These are phyloP conservation scores for Fusarium siculi DNA, from an alignment of 2,329 filamentous ascomycete genomes.

Conservation along the genomic window DNA sequence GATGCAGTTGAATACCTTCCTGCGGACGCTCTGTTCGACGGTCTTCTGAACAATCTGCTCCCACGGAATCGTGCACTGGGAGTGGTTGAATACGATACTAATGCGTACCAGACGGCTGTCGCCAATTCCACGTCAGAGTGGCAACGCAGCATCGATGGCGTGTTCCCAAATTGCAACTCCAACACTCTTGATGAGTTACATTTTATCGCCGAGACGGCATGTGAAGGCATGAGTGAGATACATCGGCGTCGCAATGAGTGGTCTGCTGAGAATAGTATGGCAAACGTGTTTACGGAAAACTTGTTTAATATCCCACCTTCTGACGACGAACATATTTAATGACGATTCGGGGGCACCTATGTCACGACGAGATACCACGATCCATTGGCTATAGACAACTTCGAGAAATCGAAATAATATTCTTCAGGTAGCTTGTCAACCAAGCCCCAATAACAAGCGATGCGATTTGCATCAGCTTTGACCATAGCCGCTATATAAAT, in stretches of 20 bases:
- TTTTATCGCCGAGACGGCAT: slow-evolving; percentile 57
- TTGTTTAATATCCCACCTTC: slow-evolving; percentile 31
- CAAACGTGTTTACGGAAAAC: slow-evolving; percentile 48
- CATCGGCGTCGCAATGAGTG: slow-evolving; percentile 50
- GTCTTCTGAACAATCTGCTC: slow-evolving; percentile 38
- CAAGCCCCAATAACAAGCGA: slow-evolving; percentile 36
- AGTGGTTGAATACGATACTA: slow-evolving; percentile 51
- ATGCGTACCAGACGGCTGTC: slow-evolving; percentile 52
- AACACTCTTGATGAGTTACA: slow-evolving; percentile 57
- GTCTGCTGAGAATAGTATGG: slow-evolving; percentile 44
- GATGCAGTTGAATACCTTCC: slow-evolving; percentile 51
- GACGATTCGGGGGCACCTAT: neutral
- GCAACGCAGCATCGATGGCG: slow-evolving; percentile 56
- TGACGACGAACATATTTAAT: slow-evolving; percentile 26
- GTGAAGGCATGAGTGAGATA: slow-evolving; percentile 56
- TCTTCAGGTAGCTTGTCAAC: slow-evolving; percentile 35
- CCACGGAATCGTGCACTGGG: slow-evolving; percentile 40
- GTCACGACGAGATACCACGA: slow-evolving; percentile 5
- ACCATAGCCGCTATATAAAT: slow-evolving; percentile 35
- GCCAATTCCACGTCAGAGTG: slow-evolving; percentile 55
- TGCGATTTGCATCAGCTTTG: slow-evolving; percentile 25
- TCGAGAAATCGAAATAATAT: slow-evolving; percentile 22
- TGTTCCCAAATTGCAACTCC: slow-evolving; percentile 57
- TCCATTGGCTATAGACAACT: slow-evolving; percentile 1
- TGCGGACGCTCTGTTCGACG: slow-evolving; percentile 41